Percentiles rank a stretch among this genome's conserved stretches.
Evolutionary conservation across 2,329 filamentous ascomycete species (phyloP).

Genomic region (Aspergillus nomiae): DNA sequence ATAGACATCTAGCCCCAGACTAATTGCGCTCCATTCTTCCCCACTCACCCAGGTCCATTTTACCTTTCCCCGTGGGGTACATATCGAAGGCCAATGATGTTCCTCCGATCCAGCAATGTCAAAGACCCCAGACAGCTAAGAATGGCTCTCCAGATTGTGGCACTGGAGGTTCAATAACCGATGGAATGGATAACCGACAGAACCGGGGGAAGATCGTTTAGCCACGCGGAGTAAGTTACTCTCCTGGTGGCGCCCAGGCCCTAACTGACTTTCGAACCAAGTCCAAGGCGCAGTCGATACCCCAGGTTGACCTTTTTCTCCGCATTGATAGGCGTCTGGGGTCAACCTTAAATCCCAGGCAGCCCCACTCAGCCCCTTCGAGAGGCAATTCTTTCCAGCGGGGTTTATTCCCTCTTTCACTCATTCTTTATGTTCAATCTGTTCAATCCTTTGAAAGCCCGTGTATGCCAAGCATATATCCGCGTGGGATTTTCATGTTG

Average conservation of each 20-base stretch:
- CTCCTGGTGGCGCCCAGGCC: neutral
- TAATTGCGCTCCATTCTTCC: neutral
- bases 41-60: neutral
- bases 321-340: neutral
- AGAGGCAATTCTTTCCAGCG: neutral
- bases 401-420: neutral
- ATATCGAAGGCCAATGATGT: neutral
- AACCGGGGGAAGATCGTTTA: neutral
- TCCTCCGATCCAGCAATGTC: neutral
- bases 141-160: neutral
- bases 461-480: neutral
- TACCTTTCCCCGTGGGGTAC: slow-evolving; percentile 1
- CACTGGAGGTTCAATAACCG: neutral
- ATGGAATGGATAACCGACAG: neutral
- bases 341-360: neutral
- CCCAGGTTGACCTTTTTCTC: neutral
- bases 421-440: neutral
- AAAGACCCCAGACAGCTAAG: neutral
- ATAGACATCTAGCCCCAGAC: neutral
- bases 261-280: too few relatives aligned
- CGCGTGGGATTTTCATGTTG: neutral
- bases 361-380: neutral
- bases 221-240: neutral
- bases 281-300: neutral
- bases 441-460: neutral